Evolutionary conservation across 2,329 filamentous ascomycete genomes (phyloP).

Genomic region (Hypocrella siamensis): DNA sequence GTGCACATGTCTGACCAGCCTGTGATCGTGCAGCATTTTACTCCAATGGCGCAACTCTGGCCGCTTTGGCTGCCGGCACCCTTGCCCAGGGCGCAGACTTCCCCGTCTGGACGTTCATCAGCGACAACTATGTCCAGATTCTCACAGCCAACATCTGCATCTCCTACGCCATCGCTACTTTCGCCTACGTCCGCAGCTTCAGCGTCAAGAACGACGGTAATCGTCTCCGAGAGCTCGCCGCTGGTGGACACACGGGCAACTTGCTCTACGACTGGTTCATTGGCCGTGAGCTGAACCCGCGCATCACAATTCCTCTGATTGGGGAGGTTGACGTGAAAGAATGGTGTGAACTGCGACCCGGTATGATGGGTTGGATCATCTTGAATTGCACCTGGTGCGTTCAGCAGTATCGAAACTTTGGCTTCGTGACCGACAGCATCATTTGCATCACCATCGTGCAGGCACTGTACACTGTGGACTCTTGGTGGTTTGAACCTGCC

Average conservation of each 20-base stretch:
- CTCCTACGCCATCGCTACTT: slow-evolving; percentile 55
- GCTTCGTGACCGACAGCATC: slow-evolving; percentile 75
- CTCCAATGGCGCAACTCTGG: slow-evolving; percentile 59
- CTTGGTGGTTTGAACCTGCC: slow-evolving; percentile 72
- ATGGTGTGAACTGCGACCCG: slow-evolving; percentile 82
- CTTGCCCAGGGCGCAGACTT: slow-evolving; percentile 65
- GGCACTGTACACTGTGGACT: slow-evolving; percentile 69
- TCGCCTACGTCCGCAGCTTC: slow-evolving; percentile 73
- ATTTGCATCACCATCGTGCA: slow-evolving; percentile 65
- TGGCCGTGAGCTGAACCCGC: slow-evolving; percentile 86
- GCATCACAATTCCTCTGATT: slow-evolving; percentile 60
- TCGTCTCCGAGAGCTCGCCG: slow-evolving; percentile 61
- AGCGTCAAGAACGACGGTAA: slow-evolving; percentile 60
- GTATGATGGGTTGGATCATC: slow-evolving; percentile 77
- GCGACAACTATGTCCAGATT: slow-evolving; percentile 78
- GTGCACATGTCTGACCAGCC: too few species aligned
- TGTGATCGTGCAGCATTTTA: slow-evolving; percentile 49
- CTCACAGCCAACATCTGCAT: slow-evolving; percentile 72
- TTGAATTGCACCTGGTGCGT: slow-evolving; percentile 73
- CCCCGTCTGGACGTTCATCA: slow-evolving; percentile 80
- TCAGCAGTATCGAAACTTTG: slow-evolving; percentile 75
- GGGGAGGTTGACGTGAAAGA: slow-evolving; percentile 83
- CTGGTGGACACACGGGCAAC: slow-evolving; percentile 70
- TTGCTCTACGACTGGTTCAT: slow-evolving; percentile 94
- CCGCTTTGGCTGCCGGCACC: slow-evolving; percentile 60